Evolutionary conservation across 306 rosid genomes (phyloP).

Genomic region (Begonia peltatifolia): DNA sequence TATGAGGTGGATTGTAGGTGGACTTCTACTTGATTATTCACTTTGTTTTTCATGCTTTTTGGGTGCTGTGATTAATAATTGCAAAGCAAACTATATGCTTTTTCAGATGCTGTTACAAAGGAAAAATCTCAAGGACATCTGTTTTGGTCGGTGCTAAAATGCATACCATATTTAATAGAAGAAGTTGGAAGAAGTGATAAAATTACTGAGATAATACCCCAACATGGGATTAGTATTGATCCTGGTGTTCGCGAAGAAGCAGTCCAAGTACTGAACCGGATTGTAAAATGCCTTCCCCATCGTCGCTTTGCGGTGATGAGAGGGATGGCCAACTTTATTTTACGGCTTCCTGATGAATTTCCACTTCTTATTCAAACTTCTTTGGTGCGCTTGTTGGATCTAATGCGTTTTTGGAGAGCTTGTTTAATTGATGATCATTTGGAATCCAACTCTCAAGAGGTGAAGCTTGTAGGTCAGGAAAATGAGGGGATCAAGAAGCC

Average conservation of each 20-base stretch:
- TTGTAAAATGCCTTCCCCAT: constrained; percentile 81
- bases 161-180: constrained; percentile 94
- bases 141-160: constrained; percentile 89
- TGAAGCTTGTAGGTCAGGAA: constrained; percentile 33
- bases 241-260: constrained; percentile 99
- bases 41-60: background rate
- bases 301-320: constrained; percentile 96
- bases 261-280: constrained; percentile 84
- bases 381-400: constrained; percentile 88
- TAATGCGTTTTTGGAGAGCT: constrained; percentile 97
- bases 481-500: constrained; percentile 57
- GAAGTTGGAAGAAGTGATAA: constrained; percentile 97
- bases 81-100: constrained; percentile 11
- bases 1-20: too few relatives aligned
- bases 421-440: constrained; percentile 80
- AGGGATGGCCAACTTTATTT: constrained; percentile 92
- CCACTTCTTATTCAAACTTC: constrained; percentile 99
- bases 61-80: constrained; percentile 7
- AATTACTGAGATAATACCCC: constrained; percentile 97
- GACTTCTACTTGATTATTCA: too few relatives aligned
- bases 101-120: constrained; percentile 89
- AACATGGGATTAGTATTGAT: constrained; percentile 99
- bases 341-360: constrained; percentile 92
- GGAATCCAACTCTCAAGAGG: constrained; percentile 44
- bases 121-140: constrained; percentile 97